Base-by-base conservation (phyloP, 2,329 filamentous ascomycete species). In the Samsoniella hepiali region DNA sequence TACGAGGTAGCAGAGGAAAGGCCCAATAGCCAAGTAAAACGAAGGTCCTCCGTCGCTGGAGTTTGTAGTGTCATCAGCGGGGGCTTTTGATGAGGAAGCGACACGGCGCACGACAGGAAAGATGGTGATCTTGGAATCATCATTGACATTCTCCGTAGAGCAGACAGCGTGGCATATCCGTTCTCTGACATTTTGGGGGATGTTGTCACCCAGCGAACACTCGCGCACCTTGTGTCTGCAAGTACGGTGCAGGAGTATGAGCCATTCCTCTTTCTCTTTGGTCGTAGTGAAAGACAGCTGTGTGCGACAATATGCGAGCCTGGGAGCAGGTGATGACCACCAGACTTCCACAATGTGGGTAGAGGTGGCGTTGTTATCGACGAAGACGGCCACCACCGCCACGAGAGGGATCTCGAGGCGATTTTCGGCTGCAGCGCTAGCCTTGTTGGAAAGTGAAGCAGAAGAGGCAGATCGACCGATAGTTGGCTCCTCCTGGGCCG, bases 311-410 rank as follows among this genome's bases (percentile, higher is more conserved):
- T 82, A 84, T 15, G 77, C 73, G 47, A 82, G 72, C 13, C 76
- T 74, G 2, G 79, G 77, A 63, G 77, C 74, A 17, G 73, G 70
- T 15, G 78, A 78, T 63, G 77, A 79, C 83, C 83, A 86, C 82
- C 83, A 86, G 2, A 85, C 75, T 68, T 86, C 83, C 58, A 86
- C 71, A 6, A 81, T 81, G 51, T 82, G 83, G 7, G 79, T 78
- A 13, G 81, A 78, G 54, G 79, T 76, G 1, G 77, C 77, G 50
- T 77, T 78, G 68, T 85, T 82, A 36, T 82, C 79, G 36, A 78
- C 78, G 66, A 84, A 85, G 2, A 79, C 78, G 2, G 83, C 81
- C 44, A 86, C 79, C 31, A 86, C 76, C 44, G 77, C 78, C 17
- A 79, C 76, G 8, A 85, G 71, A 0, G 83, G 81, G 8, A 86